A percentile compares a stretch with the other conserved stretches of the same genome.
Conservation (phyloP, 495 filamentous ascomycete species). For the Annulohypoxylon nitens region DNA sequence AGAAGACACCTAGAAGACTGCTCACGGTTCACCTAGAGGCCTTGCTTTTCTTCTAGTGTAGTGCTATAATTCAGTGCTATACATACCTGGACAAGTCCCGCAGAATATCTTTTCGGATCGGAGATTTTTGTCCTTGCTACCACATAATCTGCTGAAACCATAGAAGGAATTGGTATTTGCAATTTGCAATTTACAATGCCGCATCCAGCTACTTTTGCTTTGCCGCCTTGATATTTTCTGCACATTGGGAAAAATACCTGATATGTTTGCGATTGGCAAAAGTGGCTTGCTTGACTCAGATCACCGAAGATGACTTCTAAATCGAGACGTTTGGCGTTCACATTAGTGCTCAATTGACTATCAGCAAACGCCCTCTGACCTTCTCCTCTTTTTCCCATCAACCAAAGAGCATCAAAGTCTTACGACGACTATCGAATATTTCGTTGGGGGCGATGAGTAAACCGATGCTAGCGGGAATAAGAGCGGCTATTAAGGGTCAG, state of each 20-base stretch:
- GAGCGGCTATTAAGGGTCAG: slow-evolving; percentile 23
- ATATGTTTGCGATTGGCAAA: background rate
- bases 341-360: slow-evolving; percentile 6
- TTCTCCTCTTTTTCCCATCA: slow-evolving; percentile 8
- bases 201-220: slow-evolving; percentile 14
- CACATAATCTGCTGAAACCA: background rate
- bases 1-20: slow-evolving; percentile 10
- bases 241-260: background rate
- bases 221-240: background rate
- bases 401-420: slow-evolving; percentile 13
- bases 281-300: slow-evolving; percentile 3
- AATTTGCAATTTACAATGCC: slow-evolving; percentile 14
- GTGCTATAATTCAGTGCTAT: slow-evolving; percentile 1
- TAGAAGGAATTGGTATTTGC: slow-evolving; percentile 4
- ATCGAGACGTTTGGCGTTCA: background rate
- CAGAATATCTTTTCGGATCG: slow-evolving; percentile 24
- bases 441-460: slow-evolving; percentile 10
- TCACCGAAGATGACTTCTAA: background rate
- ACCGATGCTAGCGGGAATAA: slow-evolving; percentile 15
- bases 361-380: background rate
- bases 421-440: slow-evolving; percentile 14
- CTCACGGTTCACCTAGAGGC: slow-evolving; percentile 10
- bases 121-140: slow-evolving; percentile 26
- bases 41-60: slow-evolving; percentile 12
- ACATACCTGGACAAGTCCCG: slow-evolving; percentile 11